Base-by-base conservation (phyloP, 73 alveolate species). In the Paramecium bursaria region DNA sequence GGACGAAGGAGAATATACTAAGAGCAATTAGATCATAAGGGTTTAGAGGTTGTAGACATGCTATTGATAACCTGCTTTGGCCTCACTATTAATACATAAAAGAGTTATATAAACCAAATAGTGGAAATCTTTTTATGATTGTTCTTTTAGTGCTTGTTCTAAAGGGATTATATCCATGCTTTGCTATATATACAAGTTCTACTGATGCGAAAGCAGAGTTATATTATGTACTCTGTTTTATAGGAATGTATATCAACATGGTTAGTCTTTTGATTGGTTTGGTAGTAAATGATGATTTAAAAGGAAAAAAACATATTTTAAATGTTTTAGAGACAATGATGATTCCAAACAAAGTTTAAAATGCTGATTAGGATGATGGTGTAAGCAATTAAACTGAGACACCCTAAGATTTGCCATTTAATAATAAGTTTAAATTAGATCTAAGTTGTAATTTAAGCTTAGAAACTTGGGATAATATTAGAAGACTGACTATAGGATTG, bases 391-490 rank as follows among this genome's bases (percentile, higher is more conserved):
- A 67, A 4, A 57, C 33, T 11, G 82, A 67, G 44, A 17, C 44
- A 1, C 82, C 82, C 3, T 42, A 35, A 39, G 82, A 67, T 39
- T 42, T 67, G 6, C 82, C 82, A 35, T 67, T 39, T 46, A 67
- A 67, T 67, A 30, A 53, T n/a, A 47, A 67, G 19, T 67, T 15
- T 67, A 67, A 67, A 67, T 67, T 67, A 67, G 82, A 67, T 17
- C 44, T 67, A 30, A 67, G 82, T 42, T 67, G 82, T 67, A 67
- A 67, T 67, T 67, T 67, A 10, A 67, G 82, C 44, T 27, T 67
- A 35, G 82, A 67, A 39, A 39, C 82, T 39, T 67, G 82, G 82
- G 82, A 67, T 67, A 67, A 67, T 39, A 67, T 67, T 53, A 67
- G 82, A 67, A 67, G 82, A 39, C 44, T 67, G 17, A 67, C 82